Base-by-base conservation (phyloP, 73 alveolate genomes). In the Paramecium tetraurelia region DNA sequence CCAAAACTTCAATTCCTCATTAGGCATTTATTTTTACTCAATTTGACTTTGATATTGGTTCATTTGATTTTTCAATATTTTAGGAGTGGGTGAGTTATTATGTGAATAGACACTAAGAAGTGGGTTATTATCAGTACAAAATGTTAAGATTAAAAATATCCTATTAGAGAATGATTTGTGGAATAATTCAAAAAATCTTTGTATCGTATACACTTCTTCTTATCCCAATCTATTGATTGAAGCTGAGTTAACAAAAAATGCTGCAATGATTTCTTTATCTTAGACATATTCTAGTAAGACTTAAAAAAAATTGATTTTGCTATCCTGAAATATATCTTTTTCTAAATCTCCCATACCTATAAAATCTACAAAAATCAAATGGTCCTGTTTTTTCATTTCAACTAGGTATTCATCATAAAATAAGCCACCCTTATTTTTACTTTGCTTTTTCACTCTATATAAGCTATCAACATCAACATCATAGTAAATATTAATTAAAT, bases 401-500 rank as follows among this genome's bases (percentile, higher is more conserved):
- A 63, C 21, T 12, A 63, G 14, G 9, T 63, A 63, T 63, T 63
- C 84, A 21, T 63, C 22, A 63, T 63, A 63, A 27, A 31, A 63
- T 12, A 7, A 27, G 12, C 9, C n/a, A 27, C 4, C 21, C 8
- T 27, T 31, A 14, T 63, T 31, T 63, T 33, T 18, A 63, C 2
- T 63, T 63, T n/a, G 6, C 31, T 63, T 63, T 16, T 63, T 63
- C 29, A 63, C 84, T 24, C 84, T 63, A 63, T 31, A 63, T 63
- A 63, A 63, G 11, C 84, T 63, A 33, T 63, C 84, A 27, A 63
- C 84, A 27, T 63, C 46, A 63, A 63, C 84, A 63, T 63, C 84
- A 63, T 63, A 63, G 84, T 31, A 31, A 3, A 33, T 33, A 63
- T 63, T 63, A 31, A 63, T 63, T 14, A 63, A 20, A 63, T 63